phyloP scores from a whole-genome alignment of 371 early-diverging fungal species.

The Nematocida ironsii region DNA sequence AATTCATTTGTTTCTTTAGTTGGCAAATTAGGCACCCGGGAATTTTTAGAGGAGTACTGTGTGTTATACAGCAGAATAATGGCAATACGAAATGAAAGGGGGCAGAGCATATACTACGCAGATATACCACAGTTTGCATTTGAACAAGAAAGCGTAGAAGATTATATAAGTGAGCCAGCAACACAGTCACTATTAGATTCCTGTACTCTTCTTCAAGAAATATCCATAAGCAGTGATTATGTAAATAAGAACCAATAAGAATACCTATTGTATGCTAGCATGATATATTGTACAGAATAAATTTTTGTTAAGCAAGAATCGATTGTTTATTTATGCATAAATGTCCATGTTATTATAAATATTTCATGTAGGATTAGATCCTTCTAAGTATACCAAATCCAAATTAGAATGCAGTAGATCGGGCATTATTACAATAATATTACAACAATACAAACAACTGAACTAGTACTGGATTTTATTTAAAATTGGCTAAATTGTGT shows the following conservation, averaged over 20 bases:
- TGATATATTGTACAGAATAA: background rate
- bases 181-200: background rate
- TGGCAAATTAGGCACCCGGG: constrained; percentile 44
- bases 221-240: constrained; percentile 25
- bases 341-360: no score
- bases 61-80: constrained; percentile 23
- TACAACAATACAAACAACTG: no score
- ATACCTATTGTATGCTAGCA: background rate
- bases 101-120: background rate
- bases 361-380: no score
- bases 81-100: background rate
- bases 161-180: background rate
- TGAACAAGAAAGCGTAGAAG: background rate
- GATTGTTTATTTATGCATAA: no score
- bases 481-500: no score
- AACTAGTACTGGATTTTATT: no score
- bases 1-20: constrained; percentile 55
- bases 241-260: constrained; percentile 5
- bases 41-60: constrained; percentile 44
- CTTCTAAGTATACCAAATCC: no score
- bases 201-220: constrained; percentile 10
- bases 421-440: no score
- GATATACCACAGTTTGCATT: background rate
- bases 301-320: background rate
- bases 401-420: no score